Base-by-base conservation (phyloP, 2,329 filamentous ascomycete genomes). In the Fusarium piperis region DNA sequence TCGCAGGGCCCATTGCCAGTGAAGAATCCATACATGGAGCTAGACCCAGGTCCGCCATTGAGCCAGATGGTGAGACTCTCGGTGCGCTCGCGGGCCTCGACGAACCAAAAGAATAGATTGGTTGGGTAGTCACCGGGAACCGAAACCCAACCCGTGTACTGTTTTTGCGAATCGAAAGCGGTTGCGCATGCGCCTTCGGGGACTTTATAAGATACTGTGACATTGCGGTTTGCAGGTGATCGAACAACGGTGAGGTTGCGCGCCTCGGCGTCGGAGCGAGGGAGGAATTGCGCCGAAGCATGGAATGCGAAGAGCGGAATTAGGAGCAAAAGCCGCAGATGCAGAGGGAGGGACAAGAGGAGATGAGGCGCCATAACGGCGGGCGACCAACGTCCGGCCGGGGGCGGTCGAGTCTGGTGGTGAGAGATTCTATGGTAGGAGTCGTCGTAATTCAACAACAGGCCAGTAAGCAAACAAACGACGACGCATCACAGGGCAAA, bases 81-180 rank as follows among this genome's bases (percentile, higher is more conserved):
- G 5, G 84, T 84, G 6, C 77, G 78, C 64, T 84, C 77, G 26
- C 84, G 83, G 16, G 83, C 83, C 56, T 82, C 83, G 52, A 87
- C 82, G 66, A 85, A 86, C 85, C 84, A 87, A 74, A 86, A 87
- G 78, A 86, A 87, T 5, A 86, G 72, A 71, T 85, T 88, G 46
- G 86, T 86, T 18, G 85, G 80, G 71, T 85, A 88, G 30, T 82
- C 79, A 48, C 85, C 90, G 6, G 90, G 89, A 6, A 93, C 80
- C 59, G 82, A 86, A 62, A 93, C 88, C 86, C 92, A 93, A 75
- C 92, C 92, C 5, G 90, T 89, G 76, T 91, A 92, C 78, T 93
- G 92, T 78, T 90, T 87, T 79, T 94, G 92, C 1, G 83, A 84
- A 48, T 84, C 77, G 74, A 92, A 92, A 9, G 87, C 88, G 2